Percentiles rank a stretch among this genome's conserved stretches.
Evolutionary conservation across 2,329 filamentous ascomycete species (phyloP).

Genomic region (Erysiphe neolycopersici): DNA sequence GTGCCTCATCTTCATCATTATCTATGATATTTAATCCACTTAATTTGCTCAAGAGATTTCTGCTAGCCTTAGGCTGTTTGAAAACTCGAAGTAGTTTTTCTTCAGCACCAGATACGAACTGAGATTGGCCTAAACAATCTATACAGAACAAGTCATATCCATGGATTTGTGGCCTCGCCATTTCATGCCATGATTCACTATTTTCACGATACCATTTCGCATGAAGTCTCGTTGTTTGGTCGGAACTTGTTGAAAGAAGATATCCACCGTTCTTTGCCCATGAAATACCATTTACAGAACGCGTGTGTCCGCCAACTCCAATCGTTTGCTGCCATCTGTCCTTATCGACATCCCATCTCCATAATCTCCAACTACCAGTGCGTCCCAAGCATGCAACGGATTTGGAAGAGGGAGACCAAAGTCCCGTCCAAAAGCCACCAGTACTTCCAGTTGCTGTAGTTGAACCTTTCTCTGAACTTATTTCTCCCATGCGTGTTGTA

Average conservation of each 20-base stretch:
- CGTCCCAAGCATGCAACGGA: conserved; percentile 61
- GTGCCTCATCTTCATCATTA: conserved; percentile 22
- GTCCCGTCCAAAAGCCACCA: conserved; percentile 84
- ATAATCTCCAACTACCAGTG: conserved; percentile 80
- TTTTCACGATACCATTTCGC: conserved; percentile 39
- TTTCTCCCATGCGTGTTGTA: conserved; percentile 63
- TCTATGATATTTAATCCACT: conserved; percentile 26
- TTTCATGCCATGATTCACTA: conserved; percentile 64
- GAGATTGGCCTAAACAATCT: conserved; percentile 40
- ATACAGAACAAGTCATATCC: conserved; percentile 96
- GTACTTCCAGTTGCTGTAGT: conserved; percentile 91
- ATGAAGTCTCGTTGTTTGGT: conserved; percentile 80
- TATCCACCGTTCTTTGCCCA: conserved; percentile 70
- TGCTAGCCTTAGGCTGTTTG: conserved; percentile 62
- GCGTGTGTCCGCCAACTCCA: conserved; percentile 62
- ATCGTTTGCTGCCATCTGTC: conserved; percentile 54
- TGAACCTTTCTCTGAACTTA: conserved; percentile 81
- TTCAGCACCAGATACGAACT: conserved; percentile 84
- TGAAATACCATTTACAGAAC: conserved; percentile 51
- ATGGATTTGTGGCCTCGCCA: conserved; percentile 86
- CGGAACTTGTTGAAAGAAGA: conserved; percentile 64
- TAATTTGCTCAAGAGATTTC: conserved; percentile 41
- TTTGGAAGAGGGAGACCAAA: conserved; percentile 61
- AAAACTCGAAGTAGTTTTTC: conserved; percentile 97
- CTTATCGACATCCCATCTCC: conserved; percentile 33